Conservation (phyloP, 2,329 filamentous ascomycete genomes). For the Fusarium chuoi region DNA sequence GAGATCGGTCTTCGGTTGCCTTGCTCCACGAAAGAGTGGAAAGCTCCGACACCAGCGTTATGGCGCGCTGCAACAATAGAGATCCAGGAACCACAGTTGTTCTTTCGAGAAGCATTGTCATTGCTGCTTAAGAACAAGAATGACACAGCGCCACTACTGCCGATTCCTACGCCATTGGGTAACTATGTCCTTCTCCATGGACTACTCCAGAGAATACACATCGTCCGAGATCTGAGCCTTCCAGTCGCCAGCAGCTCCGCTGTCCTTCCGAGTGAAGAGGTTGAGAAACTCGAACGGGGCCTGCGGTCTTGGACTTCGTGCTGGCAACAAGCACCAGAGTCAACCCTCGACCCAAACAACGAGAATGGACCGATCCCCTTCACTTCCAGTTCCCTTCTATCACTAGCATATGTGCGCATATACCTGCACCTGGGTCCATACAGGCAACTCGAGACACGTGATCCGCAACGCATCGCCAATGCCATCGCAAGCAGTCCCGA, state of each 20-base stretch:
- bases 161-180: slow-evolving; percentile 50
- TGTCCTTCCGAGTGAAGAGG: slow-evolving; percentile 48
- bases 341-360: slow-evolving; percentile 53
- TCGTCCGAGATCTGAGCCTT: slow-evolving; percentile 51
- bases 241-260: slow-evolving; percentile 48
- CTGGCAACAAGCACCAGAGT: slow-evolving; percentile 54
- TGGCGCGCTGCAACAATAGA: slow-evolving; percentile 30
- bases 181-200: slow-evolving; percentile 53
- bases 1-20: slow-evolving; percentile 51
- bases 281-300: slow-evolving; percentile 51
- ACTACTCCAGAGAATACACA: slow-evolving; percentile 51
- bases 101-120: slow-evolving; percentile 51
- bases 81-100: slow-evolving; percentile 47
- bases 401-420: slow-evolving; percentile 56
- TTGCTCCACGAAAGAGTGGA: slow-evolving; percentile 52
- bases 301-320: slow-evolving; percentile 52
- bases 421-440: slow-evolving; percentile 58
- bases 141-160: slow-evolving; percentile 33
- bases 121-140: slow-evolving; percentile 46
- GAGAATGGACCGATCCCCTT: slow-evolving; percentile 54
- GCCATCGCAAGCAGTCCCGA: slow-evolving; percentile 51
- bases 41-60: slow-evolving; percentile 41
- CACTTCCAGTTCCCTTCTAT: slow-evolving; percentile 55
- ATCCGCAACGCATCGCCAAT: slow-evolving; percentile 53
- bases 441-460: slow-evolving; percentile 55